Percentiles rank a stretch among this genome's conserved stretches.
These are phyloP conservation scores for Macroventuria anomochaeta DNA, from an alignment of 2,329 filamentous ascomycete genomes.

Conservation along the genomic window DNA sequence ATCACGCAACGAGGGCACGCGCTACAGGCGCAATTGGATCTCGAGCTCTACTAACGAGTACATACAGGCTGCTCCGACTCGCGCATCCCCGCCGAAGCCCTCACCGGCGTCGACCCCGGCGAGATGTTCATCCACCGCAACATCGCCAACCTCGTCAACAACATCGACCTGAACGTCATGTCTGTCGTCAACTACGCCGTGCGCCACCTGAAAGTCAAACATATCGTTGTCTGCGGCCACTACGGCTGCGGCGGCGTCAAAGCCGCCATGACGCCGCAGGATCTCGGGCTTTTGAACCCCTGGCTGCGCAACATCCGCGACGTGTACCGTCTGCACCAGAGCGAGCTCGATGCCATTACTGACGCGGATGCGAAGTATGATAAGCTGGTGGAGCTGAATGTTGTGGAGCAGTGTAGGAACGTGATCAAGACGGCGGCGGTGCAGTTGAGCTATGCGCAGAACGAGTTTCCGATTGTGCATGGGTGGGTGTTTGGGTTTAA, in stretches of 20 bases:
- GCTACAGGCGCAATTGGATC: background rate
- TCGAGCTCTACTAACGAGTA: conserved; percentile 6
- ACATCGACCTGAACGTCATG: conserved; percentile 52
- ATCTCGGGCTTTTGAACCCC: conserved; percentile 73
- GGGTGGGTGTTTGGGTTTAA: conserved; percentile 76
- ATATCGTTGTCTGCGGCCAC: conserved; percentile 75
- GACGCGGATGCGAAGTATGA: conserved; percentile 42
- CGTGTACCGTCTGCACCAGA: conserved; percentile 74
- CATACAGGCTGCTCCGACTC: conserved; percentile 48
- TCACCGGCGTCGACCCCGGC: conserved; percentile 47
- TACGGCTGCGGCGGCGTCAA: conserved; percentile 71
- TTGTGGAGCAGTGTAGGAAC: conserved; percentile 48
- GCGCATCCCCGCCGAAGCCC: conserved; percentile 51
- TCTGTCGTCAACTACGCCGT: conserved; percentile 51
- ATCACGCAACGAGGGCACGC: background rate
- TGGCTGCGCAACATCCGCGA: conserved; percentile 78
- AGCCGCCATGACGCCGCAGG: conserved; percentile 68
- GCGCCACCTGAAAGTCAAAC: conserved; percentile 62
- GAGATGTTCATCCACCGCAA: conserved; percentile 48
- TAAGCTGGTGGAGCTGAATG: conserved; percentile 47
- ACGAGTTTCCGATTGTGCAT: conserved; percentile 72
- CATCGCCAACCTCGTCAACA: conserved; percentile 48
- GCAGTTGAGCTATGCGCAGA: conserved; percentile 66
- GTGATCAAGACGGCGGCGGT: conserved; percentile 57
- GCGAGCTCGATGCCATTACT: conserved; percentile 64